A percentile compares a stretch with the other conserved stretches of the same genome.
Evolutionary conservation across 176 grass and related monocot species (phyloP).

Genomic region (Rhipidocladum racemiflorum): DNA sequence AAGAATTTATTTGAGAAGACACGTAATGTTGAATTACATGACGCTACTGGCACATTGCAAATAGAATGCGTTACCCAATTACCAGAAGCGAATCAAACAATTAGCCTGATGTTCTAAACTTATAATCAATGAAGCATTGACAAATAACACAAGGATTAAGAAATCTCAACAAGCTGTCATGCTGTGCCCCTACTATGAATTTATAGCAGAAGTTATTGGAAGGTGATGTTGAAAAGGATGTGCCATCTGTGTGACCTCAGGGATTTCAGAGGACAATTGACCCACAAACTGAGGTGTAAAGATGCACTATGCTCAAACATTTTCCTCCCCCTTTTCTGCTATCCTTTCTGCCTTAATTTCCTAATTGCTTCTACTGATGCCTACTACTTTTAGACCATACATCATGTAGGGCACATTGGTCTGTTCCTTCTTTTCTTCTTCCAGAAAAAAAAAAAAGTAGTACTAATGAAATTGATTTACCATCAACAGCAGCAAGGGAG

Average conservation of each 20-base stretch:
- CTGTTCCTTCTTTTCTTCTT: constrained; percentile 19
- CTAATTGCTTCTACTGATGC: constrained; percentile 27
- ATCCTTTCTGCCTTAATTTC: constrained; percentile 38
- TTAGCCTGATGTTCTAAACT: constrained; percentile 7
- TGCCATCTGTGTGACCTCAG: constrained; percentile 12
- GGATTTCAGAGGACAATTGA: constrained; percentile 23
- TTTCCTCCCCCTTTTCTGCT: not conserved
- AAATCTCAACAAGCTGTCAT: constrained; percentile 8
- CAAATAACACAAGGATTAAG: constrained; percentile 14
- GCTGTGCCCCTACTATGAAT: not conserved
- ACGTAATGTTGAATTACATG: not conserved
- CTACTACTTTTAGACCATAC: constrained; percentile 24
- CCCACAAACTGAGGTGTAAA: constrained; percentile 32
- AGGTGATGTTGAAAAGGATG: not conserved
- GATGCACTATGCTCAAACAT: constrained; percentile 18
- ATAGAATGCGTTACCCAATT: not conserved
- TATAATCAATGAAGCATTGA: constrained; percentile 21
- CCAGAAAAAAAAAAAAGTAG: not conserved
- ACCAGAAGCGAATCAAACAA: not conserved
- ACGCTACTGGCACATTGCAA: not conserved
- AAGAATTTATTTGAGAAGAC: not conserved
- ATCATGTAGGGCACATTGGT: constrained; percentile 26
- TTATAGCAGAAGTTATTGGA: constrained; percentile 10
- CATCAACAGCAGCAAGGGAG: constrained; percentile 31
- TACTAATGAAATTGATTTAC: constrained; percentile 16